Percentiles rank a stretch among this genome's conserved stretches.
Evolutionary conservation across 202 grass and related monocot species (phyloP).

Genomic region (Carex sylvatica): DNA sequence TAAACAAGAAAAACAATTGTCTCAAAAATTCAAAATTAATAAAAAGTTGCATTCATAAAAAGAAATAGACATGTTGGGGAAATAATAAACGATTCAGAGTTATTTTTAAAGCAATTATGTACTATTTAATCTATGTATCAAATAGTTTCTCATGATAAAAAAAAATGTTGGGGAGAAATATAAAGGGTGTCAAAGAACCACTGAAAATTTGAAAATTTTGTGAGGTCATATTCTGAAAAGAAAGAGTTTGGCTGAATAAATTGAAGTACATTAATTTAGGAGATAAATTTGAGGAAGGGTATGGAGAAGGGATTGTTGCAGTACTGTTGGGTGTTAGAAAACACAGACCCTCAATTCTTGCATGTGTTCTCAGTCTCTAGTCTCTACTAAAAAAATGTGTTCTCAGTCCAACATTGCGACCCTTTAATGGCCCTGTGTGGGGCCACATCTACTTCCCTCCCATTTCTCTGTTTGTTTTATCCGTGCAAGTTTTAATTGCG

Average conservation of each 20-base stretch:
- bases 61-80: not conserved
- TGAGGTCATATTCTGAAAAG: not conserved
- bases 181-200: not conserved
- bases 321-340: slow-evolving; percentile 24
- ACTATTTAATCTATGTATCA: no score
- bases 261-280: not conserved
- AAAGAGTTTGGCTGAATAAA: not conserved
- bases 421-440: slow-evolving; percentile 3
- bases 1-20: not conserved
- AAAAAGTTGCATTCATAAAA: not conserved
- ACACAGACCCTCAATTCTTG: slow-evolving; percentile 51
- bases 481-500: slow-evolving; percentile 17
- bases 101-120: no score
- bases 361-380: slow-evolving; percentile 26
- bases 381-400: not conserved
- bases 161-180: not conserved
- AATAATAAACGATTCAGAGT: not conserved
- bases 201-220: not conserved
- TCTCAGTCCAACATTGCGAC: slow-evolving; percentile 36
- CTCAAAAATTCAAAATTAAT: not conserved
- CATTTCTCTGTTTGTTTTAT: slow-evolving; percentile 10
- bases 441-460: slow-evolving; percentile 5
- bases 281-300: slow-evolving; percentile 33
- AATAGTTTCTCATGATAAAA: not conserved
- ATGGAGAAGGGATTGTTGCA: slow-evolving; percentile 33